Evolutionary conservation across 2,329 filamentous ascomycete species (phyloP), one percentile per base, ranked within the genome.

Genomic region (Pleochaeta shiraiana): DNA sequence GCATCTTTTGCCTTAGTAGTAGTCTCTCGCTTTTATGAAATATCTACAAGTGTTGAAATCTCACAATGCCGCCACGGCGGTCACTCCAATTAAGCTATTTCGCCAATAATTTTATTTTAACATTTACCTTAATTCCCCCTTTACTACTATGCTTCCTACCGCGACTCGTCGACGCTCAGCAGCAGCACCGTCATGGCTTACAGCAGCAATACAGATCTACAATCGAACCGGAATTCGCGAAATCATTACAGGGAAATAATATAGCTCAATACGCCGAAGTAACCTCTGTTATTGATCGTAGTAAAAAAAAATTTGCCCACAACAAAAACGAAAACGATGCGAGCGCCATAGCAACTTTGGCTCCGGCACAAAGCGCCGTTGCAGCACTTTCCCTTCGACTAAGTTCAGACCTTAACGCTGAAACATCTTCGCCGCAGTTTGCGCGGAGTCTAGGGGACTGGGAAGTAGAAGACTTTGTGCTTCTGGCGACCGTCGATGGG

Each of bases 381-480:
- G 83, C 89, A 95, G 91, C 90, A 89, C 88, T 87, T 83, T 76
- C 76, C 77, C 83, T 84, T 83, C 81, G 83, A 83, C 77, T 79
- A 74, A 82, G 81, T 77, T 81, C 80, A 68, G 74, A 72, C 65
- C 70, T 77, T 65, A 78, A 80, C 75, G 79, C 81, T 75, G 84
- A 84, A 72, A 79, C 87, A 76, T 82, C 86, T 79, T 85, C 88
- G 87, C 87, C 86, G 86, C 86, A 88, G 75, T 65, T 81, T 87
- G 92, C 90, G 91, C 91, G 92, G 84, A 95, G 87, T 81, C 81
- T 97, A 83, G 87, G 91, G 83, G 92, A 96, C 79, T 97, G 92
- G 92, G 90, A 96, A 87, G 91, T 96, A 78, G 92, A 97, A 88
- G 91, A 97, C 81, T 95, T 96, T 83, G 88, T 97, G 79, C 89